phyloP scores from a whole-genome alignment of 306 rosid genomes.

The Prunus dulcis region DNA sequence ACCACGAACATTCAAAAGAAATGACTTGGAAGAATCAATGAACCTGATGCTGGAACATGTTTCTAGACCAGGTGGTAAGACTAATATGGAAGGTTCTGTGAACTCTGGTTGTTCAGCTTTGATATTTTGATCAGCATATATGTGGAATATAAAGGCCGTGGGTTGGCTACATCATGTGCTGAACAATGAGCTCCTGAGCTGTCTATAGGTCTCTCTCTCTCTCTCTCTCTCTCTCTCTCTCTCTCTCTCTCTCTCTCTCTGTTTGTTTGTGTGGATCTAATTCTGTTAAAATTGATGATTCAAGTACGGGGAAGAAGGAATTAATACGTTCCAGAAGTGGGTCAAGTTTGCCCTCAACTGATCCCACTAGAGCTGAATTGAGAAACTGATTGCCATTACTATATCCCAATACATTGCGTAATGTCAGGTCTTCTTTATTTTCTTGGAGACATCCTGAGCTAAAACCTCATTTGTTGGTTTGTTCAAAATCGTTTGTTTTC shows the following conservation, averaged over 20 bases:
- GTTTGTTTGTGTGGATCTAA: conserved; percentile 7
- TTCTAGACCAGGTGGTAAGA: background rate
- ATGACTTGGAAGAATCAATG: background rate
- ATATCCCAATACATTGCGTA: conserved; percentile 12
- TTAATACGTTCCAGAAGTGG: conserved; percentile 31
- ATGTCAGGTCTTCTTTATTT: background rate
- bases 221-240: background rate
- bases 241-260: background rate
- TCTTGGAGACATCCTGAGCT: conserved; percentile 2
- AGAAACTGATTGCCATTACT: conserved; percentile 18
- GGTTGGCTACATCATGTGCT: conserved; percentile 15
- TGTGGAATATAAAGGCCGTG: background rate
- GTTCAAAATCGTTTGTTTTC: background rate
- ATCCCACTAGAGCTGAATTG: conserved; percentile 10
- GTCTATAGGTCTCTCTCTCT: conserved; percentile 22
- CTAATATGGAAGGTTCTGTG: background rate
- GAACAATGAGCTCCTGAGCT: conserved; percentile 16
- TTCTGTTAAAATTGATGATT: conserved; percentile 1
- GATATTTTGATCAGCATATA: conserved; percentile 6
- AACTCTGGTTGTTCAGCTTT: background rate
- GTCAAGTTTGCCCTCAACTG: conserved; percentile 21
- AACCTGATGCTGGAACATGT: conserved; percentile 3
- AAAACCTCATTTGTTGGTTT: background rate
- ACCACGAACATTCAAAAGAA: background rate
- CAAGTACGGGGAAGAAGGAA: conserved; percentile 13